Conservation (phyloP, 1,139 yeast genomes). For the Hyphopichia burtonii region DNA sequence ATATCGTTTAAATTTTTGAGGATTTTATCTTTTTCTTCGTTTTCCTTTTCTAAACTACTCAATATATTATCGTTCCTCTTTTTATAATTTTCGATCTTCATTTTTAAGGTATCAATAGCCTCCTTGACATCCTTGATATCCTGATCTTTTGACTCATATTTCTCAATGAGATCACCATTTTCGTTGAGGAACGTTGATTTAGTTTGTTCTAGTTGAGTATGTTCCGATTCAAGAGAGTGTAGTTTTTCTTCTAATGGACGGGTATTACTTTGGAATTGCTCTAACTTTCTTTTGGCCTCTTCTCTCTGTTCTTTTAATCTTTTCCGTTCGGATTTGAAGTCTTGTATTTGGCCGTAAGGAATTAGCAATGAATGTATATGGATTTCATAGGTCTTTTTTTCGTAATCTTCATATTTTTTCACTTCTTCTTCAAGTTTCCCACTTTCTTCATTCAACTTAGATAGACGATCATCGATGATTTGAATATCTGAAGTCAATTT, state of each 20-base stretch:
- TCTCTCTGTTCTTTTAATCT: slow-evolving; percentile 43
- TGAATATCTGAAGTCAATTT: slow-evolving; percentile 24
- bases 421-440: slow-evolving; percentile 38
- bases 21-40: slow-evolving; percentile 15
- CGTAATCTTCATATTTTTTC: slow-evolving; percentile 35
- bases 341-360: slow-evolving; percentile 63
- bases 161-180: slow-evolving; percentile 12
- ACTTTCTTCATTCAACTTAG: slow-evolving; percentile 30
- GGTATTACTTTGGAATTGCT: slow-evolving; percentile 25
- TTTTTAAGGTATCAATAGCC: slow-evolving; percentile 14
- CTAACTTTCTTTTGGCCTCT: slow-evolving; percentile 30
- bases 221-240: slow-evolving; percentile 7
- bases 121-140: slow-evolving; percentile 6
- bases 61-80: not conserved
- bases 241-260: slow-evolving; percentile 30
- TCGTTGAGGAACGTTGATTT: not conserved
- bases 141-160: slow-evolving; percentile 8
- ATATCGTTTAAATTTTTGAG: slow-evolving; percentile 11
- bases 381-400: slow-evolving; percentile 43
- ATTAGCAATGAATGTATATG: slow-evolving; percentile 49
- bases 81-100: slow-evolving; percentile 15
- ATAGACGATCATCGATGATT: slow-evolving; percentile 28
- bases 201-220: not conserved
- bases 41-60: slow-evolving; percentile 10
- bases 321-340: slow-evolving; percentile 44